Evolutionary conservation across 306 rosid species (phyloP), one percentile per base, ranked within the genome.

Genomic region (Quercus mongolica): DNA sequence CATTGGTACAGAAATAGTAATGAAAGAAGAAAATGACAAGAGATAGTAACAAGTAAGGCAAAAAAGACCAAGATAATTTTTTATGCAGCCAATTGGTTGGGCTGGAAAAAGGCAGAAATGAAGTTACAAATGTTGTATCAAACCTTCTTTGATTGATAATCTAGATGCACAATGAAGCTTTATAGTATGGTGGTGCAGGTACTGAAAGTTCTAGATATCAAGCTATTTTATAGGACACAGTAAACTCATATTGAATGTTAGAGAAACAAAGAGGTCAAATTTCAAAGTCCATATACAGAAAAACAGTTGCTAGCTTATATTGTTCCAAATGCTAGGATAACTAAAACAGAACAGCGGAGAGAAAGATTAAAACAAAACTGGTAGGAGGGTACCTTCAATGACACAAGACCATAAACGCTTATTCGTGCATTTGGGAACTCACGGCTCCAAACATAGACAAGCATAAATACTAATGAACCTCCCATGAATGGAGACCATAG

Each of bases 361-460:
- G 41, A 59, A 52, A 51, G 76, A 26, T 5, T n/a, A 64, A 44
- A 28, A 7, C 14, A 44, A 4, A 25, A 10, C 72, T 26, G 10
- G 8, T 38, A 6, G 65, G 41, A 12, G 11, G 4, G 13, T 84
- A 92, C 97, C 94, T 92, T 91, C 77, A 92, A 81, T 54, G 89
- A 81, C 1, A 92, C 94, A 8, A 92, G 52, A 5, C 96, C 97
- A 13, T 91, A 91, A 9, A 91, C 78, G 80, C 18, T 89, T 80
- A 92, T 88, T 21, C 69, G 75, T 3, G 89, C 91, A 73, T 90
- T 78, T 26, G 96, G 96, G 79, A 89, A 86, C 84, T 91, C 97
- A 2, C 94, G 94, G 83, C 91, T 82, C 96, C 97, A 92, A 35
- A 92, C 74, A 74, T 92, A 92, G 76, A 69, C 81, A 35, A 91